Evolutionary conservation across 2,329 filamentous ascomycete genomes (phyloP).

Genomic region (Karstenula rhodostoma): DNA sequence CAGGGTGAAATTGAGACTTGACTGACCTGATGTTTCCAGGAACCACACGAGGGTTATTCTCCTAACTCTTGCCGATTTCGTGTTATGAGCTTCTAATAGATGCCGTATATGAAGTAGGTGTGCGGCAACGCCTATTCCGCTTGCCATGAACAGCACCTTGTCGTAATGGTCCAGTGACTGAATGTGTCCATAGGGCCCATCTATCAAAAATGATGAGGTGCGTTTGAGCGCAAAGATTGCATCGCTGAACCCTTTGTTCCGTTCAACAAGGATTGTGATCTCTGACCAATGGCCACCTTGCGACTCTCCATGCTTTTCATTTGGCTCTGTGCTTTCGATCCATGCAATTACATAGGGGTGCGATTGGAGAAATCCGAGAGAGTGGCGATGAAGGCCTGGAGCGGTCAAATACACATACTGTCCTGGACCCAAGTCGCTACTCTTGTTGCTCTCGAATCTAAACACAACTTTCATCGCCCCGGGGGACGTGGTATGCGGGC

Average conservation of each 20-base stretch:
- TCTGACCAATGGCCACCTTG: no score
- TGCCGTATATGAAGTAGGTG: constrained; percentile 19
- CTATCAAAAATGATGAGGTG: constrained; percentile 13
- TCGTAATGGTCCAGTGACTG: constrained; percentile 14
- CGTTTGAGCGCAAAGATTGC: neutral
- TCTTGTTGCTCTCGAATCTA: constrained; percentile 8
- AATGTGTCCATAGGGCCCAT: constrained; percentile 21
- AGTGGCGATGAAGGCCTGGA: constrained; percentile 9
- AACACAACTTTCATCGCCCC: constrained; percentile 7
- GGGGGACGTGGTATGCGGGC: neutral
- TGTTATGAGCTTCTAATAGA: constrained; percentile 19
- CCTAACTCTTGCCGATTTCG: constrained; percentile 18
- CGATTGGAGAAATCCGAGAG: constrained; percentile 13
- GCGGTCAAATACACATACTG: constrained; percentile 21
- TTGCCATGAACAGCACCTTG: constrained; percentile 21
- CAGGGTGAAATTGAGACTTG: no score
- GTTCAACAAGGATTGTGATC: constrained; percentile 15
- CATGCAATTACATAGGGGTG: constrained; percentile 20
- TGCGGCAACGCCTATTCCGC: constrained; percentile 22
- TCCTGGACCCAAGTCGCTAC: constrained; percentile 14
- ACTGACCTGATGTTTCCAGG: constrained; percentile 18
- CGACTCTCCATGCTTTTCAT: no score
- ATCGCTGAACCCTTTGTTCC: constrained; percentile 15
- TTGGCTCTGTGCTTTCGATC: no score
- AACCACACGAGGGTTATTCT: constrained; percentile 21